Evolutionary conservation across 805 yeast genomes (phyloP), one percentile per base, ranked within the genome.

Genomic region (Teunomyces funiuensis): DNA sequence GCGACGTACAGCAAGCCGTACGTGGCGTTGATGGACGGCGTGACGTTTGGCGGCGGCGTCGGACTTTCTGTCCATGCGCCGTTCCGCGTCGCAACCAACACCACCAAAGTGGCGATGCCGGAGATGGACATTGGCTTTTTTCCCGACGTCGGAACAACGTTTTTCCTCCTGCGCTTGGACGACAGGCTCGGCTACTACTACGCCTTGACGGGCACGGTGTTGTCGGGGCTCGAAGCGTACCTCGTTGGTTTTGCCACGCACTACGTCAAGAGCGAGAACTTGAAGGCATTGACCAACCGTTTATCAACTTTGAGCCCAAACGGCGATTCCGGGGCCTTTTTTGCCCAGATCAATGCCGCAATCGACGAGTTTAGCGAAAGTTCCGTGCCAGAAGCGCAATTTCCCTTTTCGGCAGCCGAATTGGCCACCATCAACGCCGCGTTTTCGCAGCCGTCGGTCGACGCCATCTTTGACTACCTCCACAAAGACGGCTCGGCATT

Each of bases 41-140:
- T 91, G 53, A 88, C 91, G 19, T 88, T 93, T 96, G 99, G 98
- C 41, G 98, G 98, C 39, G 98, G 98, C 53, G 96, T 89, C 33
- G 98, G 99, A 4, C 69, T 93, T 33, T 75, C 91, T 0, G 84
- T 88, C 30, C 98, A 93, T 65, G 83, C 88, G 9, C 91, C 97
- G 3, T 91, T 91, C 73, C 80, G 98, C 57, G 70, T 93, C 28
- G 95, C 95, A n/a, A 86, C 96, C 30, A 97, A 91, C 54, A 77
- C 79, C 54, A 90, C 98, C 8, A 76, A 83, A 60, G 77, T 89
- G 68, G 96, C 98, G 47, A 93, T 93, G 99, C 98, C 99, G 6
- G 98, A 93, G 66, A 85, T 95, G 74, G 89, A 87, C 56, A 93
- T 93, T 61, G 99, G 99, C 1, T 88, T 88, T 63, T 86, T 88